Conservation (phyloP, 2,329 filamentous ascomycete species). For the Beauveria pseudobassiana region DNA sequence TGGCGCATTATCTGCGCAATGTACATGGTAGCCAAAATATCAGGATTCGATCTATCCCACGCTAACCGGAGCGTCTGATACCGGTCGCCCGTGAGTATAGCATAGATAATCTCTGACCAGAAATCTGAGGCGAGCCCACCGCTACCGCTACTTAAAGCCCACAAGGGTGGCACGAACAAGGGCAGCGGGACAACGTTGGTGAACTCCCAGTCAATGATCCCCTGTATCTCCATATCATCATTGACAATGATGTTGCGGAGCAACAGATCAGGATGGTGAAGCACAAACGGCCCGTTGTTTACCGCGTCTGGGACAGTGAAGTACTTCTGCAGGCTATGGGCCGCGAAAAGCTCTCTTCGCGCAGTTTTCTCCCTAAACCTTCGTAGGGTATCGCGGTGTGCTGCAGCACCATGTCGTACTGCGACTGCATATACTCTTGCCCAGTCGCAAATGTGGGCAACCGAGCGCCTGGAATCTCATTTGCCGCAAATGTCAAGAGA, state of each 20-base stretch:
- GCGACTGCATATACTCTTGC: slow-evolving; percentile 12
- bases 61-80: too few relatives aligned
- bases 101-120: too few relatives aligned
- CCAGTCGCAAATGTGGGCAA: slow-evolving; percentile 10
- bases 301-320: slow-evolving; percentile 13
- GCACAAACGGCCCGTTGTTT: slow-evolving; percentile 16
- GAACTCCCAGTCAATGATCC: slow-evolving; percentile 24
- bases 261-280: slow-evolving; percentile 19
- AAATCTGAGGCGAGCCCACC: too few relatives aligned
- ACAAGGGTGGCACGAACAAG: slow-evolving; percentile 9
- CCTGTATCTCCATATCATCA: slow-evolving; percentile 15
- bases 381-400: neutral
- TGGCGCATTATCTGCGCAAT: too few relatives aligned
- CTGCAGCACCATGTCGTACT: slow-evolving; percentile 5
- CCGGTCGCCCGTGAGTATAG: too few relatives aligned
- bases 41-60: too few relatives aligned
- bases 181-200: slow-evolving; percentile 1
- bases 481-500: slow-evolving; percentile 13
- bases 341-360: slow-evolving; percentile 14
- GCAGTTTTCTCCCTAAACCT: slow-evolving; percentile 1
- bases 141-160: neutral
- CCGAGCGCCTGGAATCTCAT: slow-evolving; percentile 16
- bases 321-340: slow-evolving; percentile 13
- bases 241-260: slow-evolving; percentile 21
- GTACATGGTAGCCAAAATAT: too few relatives aligned